A percentile compares a stretch with the other conserved stretches of the same genome.
phyloP scores from a whole-genome alignment of 2,329 filamentous ascomycete species.

The Blastomyces parvus region DNA sequence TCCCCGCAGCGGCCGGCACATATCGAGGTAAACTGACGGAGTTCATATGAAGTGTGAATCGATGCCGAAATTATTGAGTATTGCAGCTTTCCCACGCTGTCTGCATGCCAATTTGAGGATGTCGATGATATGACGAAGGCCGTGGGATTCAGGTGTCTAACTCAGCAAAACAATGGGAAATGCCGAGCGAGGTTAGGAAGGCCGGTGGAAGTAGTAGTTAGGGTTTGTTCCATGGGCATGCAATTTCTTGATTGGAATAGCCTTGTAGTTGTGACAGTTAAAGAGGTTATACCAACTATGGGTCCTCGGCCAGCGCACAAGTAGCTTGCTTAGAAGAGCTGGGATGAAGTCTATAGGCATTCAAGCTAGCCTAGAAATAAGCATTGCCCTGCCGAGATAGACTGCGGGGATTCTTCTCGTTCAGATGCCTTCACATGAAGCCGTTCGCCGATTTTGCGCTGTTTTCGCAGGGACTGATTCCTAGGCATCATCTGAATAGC shows the following conservation, averaged over 20 bases:
- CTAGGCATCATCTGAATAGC: background rate
- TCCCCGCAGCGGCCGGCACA: background rate
- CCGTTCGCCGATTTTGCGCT: background rate
- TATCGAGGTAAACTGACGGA: background rate
- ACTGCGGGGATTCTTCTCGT: background rate
- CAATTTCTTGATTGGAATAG: background rate
- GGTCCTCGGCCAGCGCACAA: background rate
- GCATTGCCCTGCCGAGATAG: background rate
- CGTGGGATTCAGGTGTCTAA: background rate
- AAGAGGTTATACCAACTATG: background rate
- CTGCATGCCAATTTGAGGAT: background rate
- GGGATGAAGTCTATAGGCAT: background rate
- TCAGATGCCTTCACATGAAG: conserved; percentile 3
- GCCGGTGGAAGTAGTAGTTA: background rate
- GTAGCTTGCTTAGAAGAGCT: background rate
- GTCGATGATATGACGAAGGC: background rate
- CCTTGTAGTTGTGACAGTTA: background rate
- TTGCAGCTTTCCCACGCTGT: too few relatives aligned
- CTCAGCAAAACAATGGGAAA: background rate
- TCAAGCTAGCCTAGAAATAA: background rate
- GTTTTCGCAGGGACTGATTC: background rate
- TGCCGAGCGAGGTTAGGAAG: background rate
- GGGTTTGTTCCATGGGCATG: background rate
- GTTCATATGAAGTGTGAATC: background rate
- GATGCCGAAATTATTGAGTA: background rate